A percentile compares a stretch with the other conserved stretches of the same genome.
These are phyloP conservation scores for Lantana camara DNA, from an alignment of 257 asterid species.

Conservation along the genomic window DNA sequence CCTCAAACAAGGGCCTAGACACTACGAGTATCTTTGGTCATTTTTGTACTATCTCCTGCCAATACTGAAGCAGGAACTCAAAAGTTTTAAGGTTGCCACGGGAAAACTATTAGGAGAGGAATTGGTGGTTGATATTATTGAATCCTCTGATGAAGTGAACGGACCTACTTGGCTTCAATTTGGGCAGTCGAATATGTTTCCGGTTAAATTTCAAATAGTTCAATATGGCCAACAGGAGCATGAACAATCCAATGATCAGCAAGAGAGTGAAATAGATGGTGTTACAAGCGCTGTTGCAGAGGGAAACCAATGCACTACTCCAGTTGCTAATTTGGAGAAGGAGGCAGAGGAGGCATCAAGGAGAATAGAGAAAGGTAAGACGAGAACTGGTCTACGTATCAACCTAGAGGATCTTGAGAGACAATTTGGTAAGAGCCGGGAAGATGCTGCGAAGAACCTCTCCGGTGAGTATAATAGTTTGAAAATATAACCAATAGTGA, in stretches of 20 bases:
- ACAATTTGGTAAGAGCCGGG: constrained; percentile 25
- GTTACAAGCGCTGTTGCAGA: too few relatives aligned
- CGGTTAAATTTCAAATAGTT: neutral
- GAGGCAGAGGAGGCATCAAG: too few relatives aligned
- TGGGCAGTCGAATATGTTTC: neutral
- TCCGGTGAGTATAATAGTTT: too few relatives aligned
- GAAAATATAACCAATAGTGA: too few relatives aligned
- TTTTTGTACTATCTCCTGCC: neutral
- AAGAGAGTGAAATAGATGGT: too few relatives aligned
- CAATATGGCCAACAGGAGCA: neutral
- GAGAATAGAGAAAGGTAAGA: too few relatives aligned
- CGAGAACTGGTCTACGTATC: neutral
- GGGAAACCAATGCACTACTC: too few relatives aligned
- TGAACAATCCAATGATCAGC: too few relatives aligned
- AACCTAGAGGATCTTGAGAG: constrained; percentile 24
- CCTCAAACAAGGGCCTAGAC: neutral
- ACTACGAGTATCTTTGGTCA: neutral
- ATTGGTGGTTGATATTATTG: neutral
- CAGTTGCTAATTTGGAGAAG: too few relatives aligned
- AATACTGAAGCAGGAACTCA: neutral
- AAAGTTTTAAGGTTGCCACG: neutral
- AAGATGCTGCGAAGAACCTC: constrained; percentile 21
- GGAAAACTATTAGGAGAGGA: constrained; percentile 1
- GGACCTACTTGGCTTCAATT: neutral
- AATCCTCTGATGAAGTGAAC: neutral